Conservation (phyloP, 2,329 filamentous ascomycete species). For the Sporothrix sp. region DNA sequence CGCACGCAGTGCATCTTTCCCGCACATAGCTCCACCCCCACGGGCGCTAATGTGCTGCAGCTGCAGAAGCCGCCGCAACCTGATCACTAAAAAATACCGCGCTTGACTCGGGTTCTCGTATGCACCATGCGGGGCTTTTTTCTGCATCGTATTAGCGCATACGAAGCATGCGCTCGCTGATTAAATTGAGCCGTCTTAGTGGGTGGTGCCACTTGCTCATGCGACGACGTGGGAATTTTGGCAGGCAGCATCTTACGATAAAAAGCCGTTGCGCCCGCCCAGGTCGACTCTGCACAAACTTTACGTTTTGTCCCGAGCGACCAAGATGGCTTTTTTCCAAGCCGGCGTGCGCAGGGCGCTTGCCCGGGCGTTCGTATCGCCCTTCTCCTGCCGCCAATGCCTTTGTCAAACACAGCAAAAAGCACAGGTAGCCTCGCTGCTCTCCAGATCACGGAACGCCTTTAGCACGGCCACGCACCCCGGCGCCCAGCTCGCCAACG, state of each 20-base stretch:
- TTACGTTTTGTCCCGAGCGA: neutral
- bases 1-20: neutral
- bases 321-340: slow-evolving; percentile 23
- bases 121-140: neutral
- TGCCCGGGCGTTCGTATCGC: slow-evolving; percentile 22
- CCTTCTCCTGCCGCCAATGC: slow-evolving; percentile 42
- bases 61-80: neutral
- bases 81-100: neutral
- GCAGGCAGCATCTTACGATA: slow-evolving; percentile 8
- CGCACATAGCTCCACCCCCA: neutral
- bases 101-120: neutral
- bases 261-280: slow-evolving; percentile 1
- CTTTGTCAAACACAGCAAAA: slow-evolving; percentile 23
- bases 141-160: slow-evolving; percentile 9
- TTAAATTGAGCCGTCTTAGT: slow-evolving; percentile 14
- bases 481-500: neutral
- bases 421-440: neutral
- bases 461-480: neutral
- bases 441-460: neutral
- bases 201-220: slow-evolving; percentile 9
- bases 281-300: neutral
- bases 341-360: slow-evolving; percentile 22
- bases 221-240: neutral
- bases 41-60: neutral
- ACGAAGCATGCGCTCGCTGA: slow-evolving; percentile 12